Conservation (phyloP, 2,329 filamentous ascomycete species). For the Venturia oleaginea region DNA sequence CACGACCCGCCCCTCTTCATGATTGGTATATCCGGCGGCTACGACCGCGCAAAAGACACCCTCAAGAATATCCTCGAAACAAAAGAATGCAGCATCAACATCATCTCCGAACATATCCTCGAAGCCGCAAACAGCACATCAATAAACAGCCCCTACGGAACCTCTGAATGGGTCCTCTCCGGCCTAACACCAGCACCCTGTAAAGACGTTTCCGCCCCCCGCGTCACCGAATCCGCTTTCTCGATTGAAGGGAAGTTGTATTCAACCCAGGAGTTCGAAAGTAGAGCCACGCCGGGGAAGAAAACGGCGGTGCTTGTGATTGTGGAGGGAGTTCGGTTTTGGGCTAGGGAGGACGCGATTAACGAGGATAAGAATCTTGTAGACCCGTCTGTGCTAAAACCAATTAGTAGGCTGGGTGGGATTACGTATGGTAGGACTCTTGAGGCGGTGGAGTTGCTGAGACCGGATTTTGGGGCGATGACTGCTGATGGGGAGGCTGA, state of each 20-base stretch:
- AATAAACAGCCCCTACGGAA: slow-evolving; percentile 68
- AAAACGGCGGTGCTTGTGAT: slow-evolving; percentile 67
- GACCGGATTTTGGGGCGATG: slow-evolving; percentile 41
- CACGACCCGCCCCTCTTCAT: slow-evolving; percentile 83
- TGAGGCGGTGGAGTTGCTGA: slow-evolving; percentile 62
- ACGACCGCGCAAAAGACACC: slow-evolving; percentile 64
- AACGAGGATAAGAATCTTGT: slow-evolving; percentile 67
- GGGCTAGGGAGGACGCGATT: slow-evolving; percentile 80
- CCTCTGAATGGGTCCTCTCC: slow-evolving; percentile 69
- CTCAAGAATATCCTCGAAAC: slow-evolving; percentile 63
- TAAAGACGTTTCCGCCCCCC: slow-evolving; percentile 55
- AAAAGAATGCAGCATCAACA: slow-evolving; percentile 69
- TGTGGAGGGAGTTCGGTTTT: slow-evolving; percentile 78
- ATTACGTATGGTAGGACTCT: slow-evolving; percentile 71
- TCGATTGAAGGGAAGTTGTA: slow-evolving; percentile 73
- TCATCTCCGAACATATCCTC: slow-evolving; percentile 73
- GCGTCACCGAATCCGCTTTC: slow-evolving; percentile 77
- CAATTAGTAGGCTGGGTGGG: slow-evolving; percentile 71
- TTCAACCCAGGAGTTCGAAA: slow-evolving; percentile 68
- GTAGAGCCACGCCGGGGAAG: slow-evolving; percentile 57
- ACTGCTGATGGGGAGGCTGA: slow-evolving; percentile 46
- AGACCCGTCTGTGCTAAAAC: slow-evolving; percentile 64
- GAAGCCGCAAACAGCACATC: slow-evolving; percentile 80
- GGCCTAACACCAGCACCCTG: slow-evolving; percentile 64
- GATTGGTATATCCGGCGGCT: slow-evolving; percentile 49